Conservation (phyloP, 352 stramenopile genomes). For the Phytopythium sindhum region DNA sequence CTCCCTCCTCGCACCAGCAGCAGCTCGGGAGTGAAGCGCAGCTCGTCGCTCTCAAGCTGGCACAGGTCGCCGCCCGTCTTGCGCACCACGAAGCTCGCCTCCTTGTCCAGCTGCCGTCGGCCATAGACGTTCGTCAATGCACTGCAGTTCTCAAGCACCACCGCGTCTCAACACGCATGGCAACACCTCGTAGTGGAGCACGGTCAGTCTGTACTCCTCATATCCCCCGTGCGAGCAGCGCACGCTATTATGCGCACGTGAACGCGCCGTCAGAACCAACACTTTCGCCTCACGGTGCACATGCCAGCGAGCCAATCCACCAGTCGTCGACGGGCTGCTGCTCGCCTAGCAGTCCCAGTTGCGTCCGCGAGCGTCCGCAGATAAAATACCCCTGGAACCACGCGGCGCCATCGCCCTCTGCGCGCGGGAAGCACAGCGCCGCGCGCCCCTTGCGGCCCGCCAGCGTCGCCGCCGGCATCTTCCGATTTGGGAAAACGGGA, state of each 20-base stretch:
- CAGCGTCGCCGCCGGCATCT: constrained; percentile 13
- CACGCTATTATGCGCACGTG: constrained; percentile 19
- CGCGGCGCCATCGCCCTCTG: constrained; percentile 14
- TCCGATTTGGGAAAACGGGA: neutral
- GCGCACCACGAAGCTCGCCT: constrained; percentile 37
- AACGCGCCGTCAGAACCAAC: neutral
- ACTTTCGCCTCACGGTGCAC: too few species aligned
- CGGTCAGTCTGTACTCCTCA: constrained; percentile 53
- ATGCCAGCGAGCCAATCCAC: constrained; percentile 13
- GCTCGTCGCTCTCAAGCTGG: constrained; percentile 38
- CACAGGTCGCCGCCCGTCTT: constrained; percentile 67
- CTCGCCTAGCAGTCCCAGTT: constrained; percentile 56
- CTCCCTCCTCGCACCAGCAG: constrained; percentile 20
- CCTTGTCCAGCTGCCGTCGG: constrained; percentile 15
- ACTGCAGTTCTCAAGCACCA: neutral
- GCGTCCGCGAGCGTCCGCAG: constrained; percentile 24
- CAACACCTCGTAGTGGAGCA: constrained; percentile 51
- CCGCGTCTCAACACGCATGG: neutral
- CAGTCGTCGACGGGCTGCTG: constrained; percentile 64
- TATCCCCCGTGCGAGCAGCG: constrained; percentile 66
- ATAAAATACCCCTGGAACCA: constrained; percentile 78
- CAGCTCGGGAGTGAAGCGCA: constrained; percentile 37
- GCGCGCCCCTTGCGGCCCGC: constrained; percentile 31
- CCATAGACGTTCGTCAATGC: neutral
- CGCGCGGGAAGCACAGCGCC: constrained; percentile 52